Evolutionary conservation across 1,284 basidiomycete genomes (phyloP), one percentile per base, ranked within the genome.

Genomic region (Malassezia yamatoensis): DNA sequence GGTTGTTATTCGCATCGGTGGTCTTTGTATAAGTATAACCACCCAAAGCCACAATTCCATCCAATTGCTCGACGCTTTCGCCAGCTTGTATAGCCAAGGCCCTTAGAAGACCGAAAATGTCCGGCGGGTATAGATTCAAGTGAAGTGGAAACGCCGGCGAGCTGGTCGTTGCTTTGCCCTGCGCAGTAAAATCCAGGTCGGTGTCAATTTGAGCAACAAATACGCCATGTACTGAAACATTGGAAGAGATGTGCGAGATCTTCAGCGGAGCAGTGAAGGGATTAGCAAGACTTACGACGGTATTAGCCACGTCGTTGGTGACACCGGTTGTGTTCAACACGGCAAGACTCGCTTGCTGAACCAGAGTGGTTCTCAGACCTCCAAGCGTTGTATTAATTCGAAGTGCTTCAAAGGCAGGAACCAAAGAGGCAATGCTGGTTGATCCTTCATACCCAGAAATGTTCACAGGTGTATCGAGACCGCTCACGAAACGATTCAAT

Each of bases 101-200:
- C 24, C 85, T 81, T 32, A 85, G 83, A 15, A 87, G 77, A 0
- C 83, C 84, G 70, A 88, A 87, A 39, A 88, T 77, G 33, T 81
- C 77, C n/a, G 81, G 75, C 20, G 85, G 85, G 62, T 85, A 83
- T 59, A 85, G 80, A 70, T 87, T 87, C 79, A 87, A 79, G 64
- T 81, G 76, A 43, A 88, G 75, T 51, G 82, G 76, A 54, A 87
- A 74, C 7, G 70, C 68, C 3, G 85, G 85, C 11, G 84, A 85
- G 34, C 77, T 76, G 1, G 81, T 83, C 3, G 79, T 81, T 5
- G 78, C 73, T 54, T 82, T 82, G 13, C 83, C 83, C 6, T 77
- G 66, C 0, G 81, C 78, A 11, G 70, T 68, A 65, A 86, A 85
- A 60, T 80, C 78, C 0, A 81, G 81, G 10, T 76, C 65, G 12